Conservation (phyloP, 306 rosid species). For the Trifolium fragiferum region DNA sequence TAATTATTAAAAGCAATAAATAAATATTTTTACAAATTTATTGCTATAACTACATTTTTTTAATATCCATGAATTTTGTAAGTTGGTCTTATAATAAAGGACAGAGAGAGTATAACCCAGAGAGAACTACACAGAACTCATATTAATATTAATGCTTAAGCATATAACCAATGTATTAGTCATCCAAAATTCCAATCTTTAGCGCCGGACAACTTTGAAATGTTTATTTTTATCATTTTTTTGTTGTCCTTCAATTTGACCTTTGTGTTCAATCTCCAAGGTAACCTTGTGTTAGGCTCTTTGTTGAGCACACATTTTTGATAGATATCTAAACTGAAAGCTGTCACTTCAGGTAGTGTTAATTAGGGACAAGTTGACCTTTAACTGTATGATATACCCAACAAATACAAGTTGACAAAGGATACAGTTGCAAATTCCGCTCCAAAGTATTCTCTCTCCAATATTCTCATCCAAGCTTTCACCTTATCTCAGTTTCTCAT, state of each 20-base stretch:
- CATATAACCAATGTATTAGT: background rate
- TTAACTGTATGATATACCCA: constrained; percentile 2
- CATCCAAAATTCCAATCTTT: background rate
- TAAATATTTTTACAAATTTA: background rate
- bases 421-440: constrained; percentile 1
- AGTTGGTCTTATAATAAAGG: background rate
- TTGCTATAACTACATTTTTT: background rate
- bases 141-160: background rate
- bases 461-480: constrained; percentile 11
- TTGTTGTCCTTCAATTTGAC: background rate
- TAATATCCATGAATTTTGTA: background rate
- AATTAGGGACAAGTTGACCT: background rate
- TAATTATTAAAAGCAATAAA: background rate
- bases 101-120: background rate
- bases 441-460: constrained; percentile 1
- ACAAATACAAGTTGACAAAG: background rate
- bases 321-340: background rate
- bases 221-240: background rate
- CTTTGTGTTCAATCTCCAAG: background rate
- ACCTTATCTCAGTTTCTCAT: constrained; percentile 2
- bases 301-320: background rate
- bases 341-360: background rate
- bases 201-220: background rate
- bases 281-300: constrained; percentile 10
- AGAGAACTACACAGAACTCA: constrained; percentile 11